Evolutionary conservation across 352 stramenopile species (phyloP), one percentile per base, ranked within the genome.

Genomic region (Globisporangium barbulae): DNA sequence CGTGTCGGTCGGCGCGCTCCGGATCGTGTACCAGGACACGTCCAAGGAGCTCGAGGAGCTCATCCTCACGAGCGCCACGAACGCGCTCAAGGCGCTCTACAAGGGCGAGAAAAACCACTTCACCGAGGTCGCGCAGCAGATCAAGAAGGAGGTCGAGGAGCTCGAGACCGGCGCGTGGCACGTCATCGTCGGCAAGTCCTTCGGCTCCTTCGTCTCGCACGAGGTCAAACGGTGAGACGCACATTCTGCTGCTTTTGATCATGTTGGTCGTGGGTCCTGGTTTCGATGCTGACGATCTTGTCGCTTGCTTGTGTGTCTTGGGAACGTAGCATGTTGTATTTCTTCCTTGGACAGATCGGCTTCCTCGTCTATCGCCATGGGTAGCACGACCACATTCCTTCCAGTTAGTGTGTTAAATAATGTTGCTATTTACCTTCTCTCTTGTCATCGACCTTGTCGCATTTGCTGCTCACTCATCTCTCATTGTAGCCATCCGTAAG

Each of bases 71-170:
- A 91, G 81, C 64, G 83, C 82, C 54, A 91, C 83, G 19, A 93
- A 93, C 57, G 85, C 87, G 8, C 76, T 96, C 41, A 88, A 90
- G 64, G 76, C 81, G 4, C 70, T 93, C 19, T 93, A 91, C 80
- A 94, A 94, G 49, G 84, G 84, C 62, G 84, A 96, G 53, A 91
- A 93, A 68, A 89, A 68, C 50, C 83, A 93, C 55, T 93, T 93
- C 67, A 90, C 83, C 3, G 81, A 94, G 30, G 76, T 93, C 25
- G 86, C 83, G 8, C 74, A 93, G 68, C 78, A 89, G 62, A 81
- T 94, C 64, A 94, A 91, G 50, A 85, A 83, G 41, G 83, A 91
- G 8, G 64, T 94, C 39, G 83, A 92, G 53, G 83, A 93, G 47
- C 67, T 67, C 33, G 66, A 92, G 55, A 65, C 75, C 45, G 86